Conservation (phyloP, 2,329 filamentous ascomycete species). For the Juglanconis oblonga region DNA sequence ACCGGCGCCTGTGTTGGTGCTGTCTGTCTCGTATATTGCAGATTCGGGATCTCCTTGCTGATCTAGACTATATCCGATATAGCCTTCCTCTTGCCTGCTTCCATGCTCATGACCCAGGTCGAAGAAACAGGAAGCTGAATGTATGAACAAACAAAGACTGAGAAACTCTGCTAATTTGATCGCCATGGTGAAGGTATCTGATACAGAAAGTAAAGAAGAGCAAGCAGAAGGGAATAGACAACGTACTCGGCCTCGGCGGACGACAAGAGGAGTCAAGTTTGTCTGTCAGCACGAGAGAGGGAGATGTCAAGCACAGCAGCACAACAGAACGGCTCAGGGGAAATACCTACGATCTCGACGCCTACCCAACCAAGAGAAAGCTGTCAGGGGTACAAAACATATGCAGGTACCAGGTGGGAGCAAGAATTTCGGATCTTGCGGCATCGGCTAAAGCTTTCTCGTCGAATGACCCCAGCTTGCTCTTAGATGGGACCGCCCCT, state of each 20-base stretch:
- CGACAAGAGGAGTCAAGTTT: too few relatives aligned
- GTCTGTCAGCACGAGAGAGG: too few relatives aligned
- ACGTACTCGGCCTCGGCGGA: too few relatives aligned
- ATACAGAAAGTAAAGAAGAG: neutral
- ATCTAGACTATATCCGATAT: conserved; percentile 53
- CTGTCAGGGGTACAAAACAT: neutral
- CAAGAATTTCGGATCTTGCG: neutral
- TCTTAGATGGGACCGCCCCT: too few relatives aligned
- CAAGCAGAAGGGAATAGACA: neutral
- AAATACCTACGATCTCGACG: too few relatives aligned
- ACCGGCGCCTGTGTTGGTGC: conserved; percentile 40
- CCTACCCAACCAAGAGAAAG: too few relatives aligned
- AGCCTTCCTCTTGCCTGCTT: conserved; percentile 38
- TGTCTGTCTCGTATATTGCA: conserved; percentile 51
- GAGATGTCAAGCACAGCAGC: too few relatives aligned
- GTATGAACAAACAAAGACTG: neutral
- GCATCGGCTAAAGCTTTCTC: neutral
- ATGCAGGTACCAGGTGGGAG: neutral
- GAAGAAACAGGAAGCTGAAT: conserved; percentile 8
- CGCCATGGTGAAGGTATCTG: neutral
- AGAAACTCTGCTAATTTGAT: neutral
- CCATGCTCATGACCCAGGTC: conserved; percentile 16
- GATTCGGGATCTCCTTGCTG: conserved; percentile 49
- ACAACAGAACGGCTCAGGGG: too few relatives aligned
- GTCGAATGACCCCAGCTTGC: neutral